phyloP scores from a whole-genome alignment of 2,329 filamentous ascomycete genomes.

The Pezicula rhizophila region DNA sequence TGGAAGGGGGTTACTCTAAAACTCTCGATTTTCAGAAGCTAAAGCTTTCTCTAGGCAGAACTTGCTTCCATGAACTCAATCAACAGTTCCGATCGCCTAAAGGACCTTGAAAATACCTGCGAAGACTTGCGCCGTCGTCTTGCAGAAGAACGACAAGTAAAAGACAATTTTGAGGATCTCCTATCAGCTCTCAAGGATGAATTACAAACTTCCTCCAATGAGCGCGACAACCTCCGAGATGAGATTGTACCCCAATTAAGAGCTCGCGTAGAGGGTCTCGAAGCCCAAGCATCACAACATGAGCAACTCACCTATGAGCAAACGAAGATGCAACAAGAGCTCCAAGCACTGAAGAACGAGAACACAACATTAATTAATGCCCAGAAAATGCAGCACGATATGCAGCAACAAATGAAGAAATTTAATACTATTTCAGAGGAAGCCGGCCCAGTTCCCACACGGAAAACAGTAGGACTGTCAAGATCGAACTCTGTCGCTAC shows the following conservation, averaged over 20 bases:
- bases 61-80: constrained; percentile 46
- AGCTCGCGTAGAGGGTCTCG: constrained; percentile 71
- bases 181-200: constrained; percentile 78
- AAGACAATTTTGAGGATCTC: constrained; percentile 90
- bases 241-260: constrained; percentile 77
- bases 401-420: constrained; percentile 36
- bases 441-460: constrained; percentile 24
- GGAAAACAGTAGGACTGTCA: constrained; percentile 41
- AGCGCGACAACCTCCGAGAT: constrained; percentile 86
- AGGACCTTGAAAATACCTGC: constrained; percentile 72
- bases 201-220: constrained; percentile 74
- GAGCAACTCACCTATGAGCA: constrained; percentile 74
- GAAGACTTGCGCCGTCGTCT: constrained; percentile 80
- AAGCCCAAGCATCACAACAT: constrained; percentile 65
- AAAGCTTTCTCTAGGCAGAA: constrained; percentile 26
- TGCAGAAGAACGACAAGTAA: constrained; percentile 77
- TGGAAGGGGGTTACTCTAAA: too few species aligned
- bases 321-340: constrained; percentile 80
- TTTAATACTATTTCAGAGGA: constrained; percentile 60
- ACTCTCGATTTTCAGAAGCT: neutral
- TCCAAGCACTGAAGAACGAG: constrained; percentile 63
- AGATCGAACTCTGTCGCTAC: constrained; percentile 61
- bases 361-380: constrained; percentile 47
- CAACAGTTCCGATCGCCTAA: constrained; percentile 56
- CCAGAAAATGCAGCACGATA: constrained; percentile 41